Base-by-base conservation (phyloP, 192 early-diverging fungal species). In the Pilobolus umbonatus region DNA sequence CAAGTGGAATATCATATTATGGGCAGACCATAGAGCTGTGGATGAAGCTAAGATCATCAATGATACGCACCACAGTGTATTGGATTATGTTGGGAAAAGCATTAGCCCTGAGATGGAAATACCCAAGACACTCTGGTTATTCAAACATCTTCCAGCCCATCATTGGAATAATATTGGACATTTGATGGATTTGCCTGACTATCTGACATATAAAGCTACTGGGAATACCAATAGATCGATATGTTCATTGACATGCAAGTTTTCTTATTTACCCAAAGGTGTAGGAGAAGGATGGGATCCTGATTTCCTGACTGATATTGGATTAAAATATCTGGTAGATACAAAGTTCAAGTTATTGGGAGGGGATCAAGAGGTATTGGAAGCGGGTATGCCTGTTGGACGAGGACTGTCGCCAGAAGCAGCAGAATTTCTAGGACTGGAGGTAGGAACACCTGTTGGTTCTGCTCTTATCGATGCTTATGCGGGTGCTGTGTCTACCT, bases 51-150 rank as follows among this genome's bases (percentile, higher is more conserved):
- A 63, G 4, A 71, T 70, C 4, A 84, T 91, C 62, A 80, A 81
- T 49, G 71, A 68, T 1, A 84, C 83, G 0, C 42, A 67, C 6
- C 80, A 82, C 38, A 43, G 64, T 1, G 77, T 89, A n/a, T 75
- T 89, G 25, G 70, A 75, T 19, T 75, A 79, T 49, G 77, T 80
- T 50, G 89, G 89, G 14, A 84, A 83, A 1, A 73, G 63, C 10
- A 79, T 91, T 50, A 84, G 82, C 54, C 69, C 78, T 2, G 88
- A 90, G 59, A 88, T 89, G 87, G 85, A 88, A 29, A 67, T 88
- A n/a, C 87, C 89, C 21, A 91, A 91, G 63, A 74, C 81, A 0
- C 52, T 84, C 0, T 91, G 89, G 89, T 57, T 91, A 3, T 68
- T 77, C 22, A 74, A 81, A 22, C 74, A 84, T 64, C 66, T 82